phyloP scores from a whole-genome alignment of 768 basidiomycete genomes.

The Xanthoconium purpureum region DNA sequence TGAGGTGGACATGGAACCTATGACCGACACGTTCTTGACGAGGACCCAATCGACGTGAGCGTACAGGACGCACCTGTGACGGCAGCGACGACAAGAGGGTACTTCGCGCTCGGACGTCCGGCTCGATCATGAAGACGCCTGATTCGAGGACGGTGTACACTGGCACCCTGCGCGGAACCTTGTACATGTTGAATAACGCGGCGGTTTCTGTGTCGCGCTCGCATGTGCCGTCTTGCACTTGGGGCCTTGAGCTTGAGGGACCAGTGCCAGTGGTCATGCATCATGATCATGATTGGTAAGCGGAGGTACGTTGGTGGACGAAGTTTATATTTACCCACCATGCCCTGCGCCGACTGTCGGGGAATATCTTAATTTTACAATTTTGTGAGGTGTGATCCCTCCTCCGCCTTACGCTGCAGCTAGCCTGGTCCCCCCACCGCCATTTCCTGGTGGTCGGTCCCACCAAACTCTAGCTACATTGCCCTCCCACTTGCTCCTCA shows the following conservation, averaged over 20 bases:
- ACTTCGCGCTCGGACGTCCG: slow-evolving; percentile 95
- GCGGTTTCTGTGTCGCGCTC: slow-evolving; percentile 58
- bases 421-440: slow-evolving; percentile 30
- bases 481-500: slow-evolving; percentile 63
- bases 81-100: slow-evolving; percentile 94
- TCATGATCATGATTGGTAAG: too few species aligned
- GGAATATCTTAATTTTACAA: too few species aligned
- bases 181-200: slow-evolving; percentile 72
- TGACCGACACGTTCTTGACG: slow-evolving; percentile 98
- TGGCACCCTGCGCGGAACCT: slow-evolving; percentile 74
- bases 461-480: slow-evolving; percentile 35
- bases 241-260: too few species aligned
- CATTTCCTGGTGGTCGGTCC: slow-evolving; percentile 29
- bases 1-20: slow-evolving; percentile 95
- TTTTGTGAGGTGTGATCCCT: slow-evolving; percentile 24
- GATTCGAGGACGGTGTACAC: slow-evolving; percentile 74
- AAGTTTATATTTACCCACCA: too few species aligned
- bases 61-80: slow-evolving; percentile 97
- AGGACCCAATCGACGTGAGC: slow-evolving; percentile 84
- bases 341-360: neutral
- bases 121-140: slow-evolving; percentile 81
- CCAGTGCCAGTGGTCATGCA: too few species aligned
- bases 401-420: slow-evolving; percentile 38
- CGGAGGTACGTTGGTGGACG: too few species aligned
- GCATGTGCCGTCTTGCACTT: slow-evolving; percentile 68